Evolutionary conservation across 768 basidiomycete genomes (phyloP).

Genomic region (Erythrobasidium yunnanense): DNA sequence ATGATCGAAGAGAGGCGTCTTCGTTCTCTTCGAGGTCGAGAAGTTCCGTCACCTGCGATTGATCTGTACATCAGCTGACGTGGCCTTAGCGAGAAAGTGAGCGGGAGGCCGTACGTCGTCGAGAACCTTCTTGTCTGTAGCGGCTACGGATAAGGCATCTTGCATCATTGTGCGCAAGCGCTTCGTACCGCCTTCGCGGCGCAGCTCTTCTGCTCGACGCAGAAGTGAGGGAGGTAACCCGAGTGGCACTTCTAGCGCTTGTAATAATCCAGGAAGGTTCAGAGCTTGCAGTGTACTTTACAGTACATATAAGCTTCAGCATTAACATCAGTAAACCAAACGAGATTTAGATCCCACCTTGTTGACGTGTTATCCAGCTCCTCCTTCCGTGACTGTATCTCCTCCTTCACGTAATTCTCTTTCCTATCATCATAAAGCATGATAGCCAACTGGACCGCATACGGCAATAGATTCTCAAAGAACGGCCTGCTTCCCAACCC

Average conservation of each 20-base stretch:
- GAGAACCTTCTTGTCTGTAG: constrained; percentile 53
- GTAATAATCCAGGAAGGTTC: constrained; percentile 72
- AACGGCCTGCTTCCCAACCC: constrained; percentile 45
- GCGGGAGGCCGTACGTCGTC: too few relatives aligned
- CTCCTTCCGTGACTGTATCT: constrained; percentile 53
- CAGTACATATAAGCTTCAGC: not conserved
- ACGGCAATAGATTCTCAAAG: constrained; percentile 65
- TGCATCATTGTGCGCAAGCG: constrained; percentile 62
- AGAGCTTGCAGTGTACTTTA: constrained; percentile 56
- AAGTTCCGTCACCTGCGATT: too few relatives aligned
- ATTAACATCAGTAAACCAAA: not conserved
- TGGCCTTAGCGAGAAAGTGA: too few relatives aligned
- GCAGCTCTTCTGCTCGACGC: constrained; percentile 72
- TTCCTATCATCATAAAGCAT: constrained; percentile 82
- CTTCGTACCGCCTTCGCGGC: constrained; percentile 61
- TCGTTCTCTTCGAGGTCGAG: constrained; percentile 60
- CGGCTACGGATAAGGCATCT: constrained; percentile 58
- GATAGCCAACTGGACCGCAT: constrained; percentile 79
- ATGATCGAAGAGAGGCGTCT: constrained; percentile 42
- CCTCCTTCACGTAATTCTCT: constrained; percentile 57
- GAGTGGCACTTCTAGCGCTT: constrained; percentile 73
- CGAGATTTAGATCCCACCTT: constrained; percentile 46
- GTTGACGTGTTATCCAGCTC: constrained; percentile 55
- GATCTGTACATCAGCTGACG: too few relatives aligned
- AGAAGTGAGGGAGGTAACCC: constrained; percentile 80